Percentiles rank a stretch among this genome's conserved stretches.
These are phyloP conservation scores for Mimosa bimucronata DNA, from an alignment of 306 rosid genomes.

Conservation along the genomic window DNA sequence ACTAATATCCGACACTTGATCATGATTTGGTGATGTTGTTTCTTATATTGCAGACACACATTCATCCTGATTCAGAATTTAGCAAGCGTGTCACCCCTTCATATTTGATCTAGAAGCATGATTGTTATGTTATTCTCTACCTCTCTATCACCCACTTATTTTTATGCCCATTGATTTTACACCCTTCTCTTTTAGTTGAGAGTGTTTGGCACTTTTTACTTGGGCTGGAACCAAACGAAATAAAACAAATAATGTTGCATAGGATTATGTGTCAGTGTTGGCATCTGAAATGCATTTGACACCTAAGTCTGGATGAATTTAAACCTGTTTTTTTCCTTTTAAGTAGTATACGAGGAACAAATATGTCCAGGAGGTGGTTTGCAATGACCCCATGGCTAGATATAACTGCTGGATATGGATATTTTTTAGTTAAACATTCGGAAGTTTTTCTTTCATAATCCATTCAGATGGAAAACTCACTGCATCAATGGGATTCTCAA, in stretches of 20 bases:
- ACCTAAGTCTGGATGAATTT: neutral
- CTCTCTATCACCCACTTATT: neutral
- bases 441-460: neutral
- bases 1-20: slow-evolving; percentile 18
- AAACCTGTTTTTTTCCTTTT: neutral
- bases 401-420: neutral
- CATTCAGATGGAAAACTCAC: neutral
- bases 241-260: neutral
- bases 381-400: neutral
- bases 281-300: neutral
- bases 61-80: slow-evolving; percentile 24
- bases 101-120: neutral
- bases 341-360: neutral
- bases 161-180: neutral
- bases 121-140: neutral
- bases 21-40: neutral
- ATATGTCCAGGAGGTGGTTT: neutral
- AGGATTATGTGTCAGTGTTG: neutral
- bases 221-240: neutral
- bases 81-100: neutral
- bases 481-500: neutral
- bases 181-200: neutral
- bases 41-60: neutral
- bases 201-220: neutral
- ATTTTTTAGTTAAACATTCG: neutral